Base-by-base conservation (phyloP, 306 rosid genomes). In the Quercus agrifolia region DNA sequence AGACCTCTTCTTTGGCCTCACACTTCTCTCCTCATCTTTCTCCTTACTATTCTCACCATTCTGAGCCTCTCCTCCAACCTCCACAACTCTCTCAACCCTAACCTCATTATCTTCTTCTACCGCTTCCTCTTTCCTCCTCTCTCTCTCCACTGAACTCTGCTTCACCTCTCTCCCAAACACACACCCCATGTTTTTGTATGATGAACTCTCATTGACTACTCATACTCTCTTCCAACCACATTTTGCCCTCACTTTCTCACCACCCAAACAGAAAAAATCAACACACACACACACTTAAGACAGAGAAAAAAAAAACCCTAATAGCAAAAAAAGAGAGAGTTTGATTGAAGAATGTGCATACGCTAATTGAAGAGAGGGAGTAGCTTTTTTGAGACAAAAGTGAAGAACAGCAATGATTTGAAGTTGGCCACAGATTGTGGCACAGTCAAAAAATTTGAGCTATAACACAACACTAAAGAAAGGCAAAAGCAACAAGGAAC, bases 331-430 rank as follows among this genome's bases (percentile, higher is more conserved):
- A 58, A 83, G 75, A 74, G 84, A 81, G 68, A 66, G 79, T 73
- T 83, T n/a, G 68, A 78, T 55, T 64, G 49, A 59, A 80, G 77
- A 81, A 72, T 79, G 77, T 52, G 88, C 74, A 75, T 74, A 82
- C 58, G 83, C 82, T 82, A 81, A 81, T 88, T 76, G 83, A 80
- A 78, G 86, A 88, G 87, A 41, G 46, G 84, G 77, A 74, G 83
- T 64, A 83, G 86, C 90, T 86, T 89, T 92, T 83, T 38, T 64
- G 87, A 89, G 96, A 93, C 94, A 93, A 95, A 93, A 90, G 98
- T 72, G 79, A 87, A 33, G 58, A 64, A 81, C 71, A 83, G 89
- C 87, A 89, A 92, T 93, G 97, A 93, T 93, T 90, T 86, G 80
- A 28, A 81, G 87, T 68, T 86, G 85, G 90, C 92, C 97, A 88